Conservation (phyloP, 768 basidiomycete genomes). For the Lactifluus piperatus region DNA sequence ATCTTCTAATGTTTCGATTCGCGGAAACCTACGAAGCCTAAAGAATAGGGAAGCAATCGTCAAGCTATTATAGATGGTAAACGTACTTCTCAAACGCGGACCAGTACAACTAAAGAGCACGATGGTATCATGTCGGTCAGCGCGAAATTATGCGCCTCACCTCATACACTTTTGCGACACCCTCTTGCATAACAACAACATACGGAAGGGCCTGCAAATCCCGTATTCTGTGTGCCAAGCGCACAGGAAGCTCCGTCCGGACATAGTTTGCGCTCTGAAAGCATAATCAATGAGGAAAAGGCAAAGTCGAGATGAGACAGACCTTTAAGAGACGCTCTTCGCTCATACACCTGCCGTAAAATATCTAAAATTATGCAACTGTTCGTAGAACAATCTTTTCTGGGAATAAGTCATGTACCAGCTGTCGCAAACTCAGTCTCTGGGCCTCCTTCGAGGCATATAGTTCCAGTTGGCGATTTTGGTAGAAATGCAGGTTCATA, state of each 20-base stretch:
- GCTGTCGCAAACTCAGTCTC: constrained; percentile 66
- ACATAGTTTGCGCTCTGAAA: constrained; percentile 83
- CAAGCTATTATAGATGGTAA: not conserved
- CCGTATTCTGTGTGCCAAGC: constrained; percentile 79
- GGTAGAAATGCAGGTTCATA: constrained; percentile 49
- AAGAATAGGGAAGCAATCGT: constrained; percentile 9
- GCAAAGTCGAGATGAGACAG: constrained; percentile 14
- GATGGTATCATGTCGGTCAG: not conserved
- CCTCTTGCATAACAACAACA: constrained; percentile 79
- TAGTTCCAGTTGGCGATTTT: constrained; percentile 72
- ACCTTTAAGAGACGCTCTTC: constrained; percentile 72
- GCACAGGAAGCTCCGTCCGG: constrained; percentile 78
- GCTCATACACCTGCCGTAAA: constrained; percentile 79
- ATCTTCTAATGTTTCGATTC: constrained; percentile 60
- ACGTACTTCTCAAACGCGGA: constrained; percentile 74
- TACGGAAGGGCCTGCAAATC: constrained; percentile 84
- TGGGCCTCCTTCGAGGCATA: constrained; percentile 71
- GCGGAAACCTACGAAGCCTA: constrained; percentile 52
- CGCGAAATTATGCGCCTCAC: constrained; percentile 32
- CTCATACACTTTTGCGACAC: constrained; percentile 76
- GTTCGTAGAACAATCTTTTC: not conserved
- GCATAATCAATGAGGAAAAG: not conserved
- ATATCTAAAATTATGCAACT: constrained; percentile 43
- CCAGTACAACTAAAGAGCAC: constrained; percentile 63
- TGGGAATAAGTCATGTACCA: constrained; percentile 39